Percentiles rank a stretch among this genome's conserved stretches.
These are phyloP conservation scores for Mortierella sp. DNA, from an alignment of 371 early-diverging fungal species.

Conservation along the genomic window DNA sequence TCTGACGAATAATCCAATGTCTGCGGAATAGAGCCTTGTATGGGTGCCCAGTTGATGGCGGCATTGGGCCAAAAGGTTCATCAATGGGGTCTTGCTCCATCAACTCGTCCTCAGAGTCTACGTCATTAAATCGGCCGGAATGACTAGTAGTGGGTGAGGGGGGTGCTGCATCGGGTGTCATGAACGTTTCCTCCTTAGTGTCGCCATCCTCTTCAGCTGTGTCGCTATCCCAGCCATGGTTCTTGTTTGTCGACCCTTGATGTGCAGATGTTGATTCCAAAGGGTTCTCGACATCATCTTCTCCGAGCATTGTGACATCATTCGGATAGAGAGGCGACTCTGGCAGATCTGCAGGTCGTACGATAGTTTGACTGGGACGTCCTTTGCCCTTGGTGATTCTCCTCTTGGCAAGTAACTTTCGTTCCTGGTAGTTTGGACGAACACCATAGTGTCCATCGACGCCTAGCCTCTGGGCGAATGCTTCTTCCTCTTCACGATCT, in stretches of 20 bases:
- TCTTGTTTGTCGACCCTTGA: conserved; percentile 2
- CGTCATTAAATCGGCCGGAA: conserved; percentile 47
- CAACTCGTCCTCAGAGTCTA: conserved; percentile 46
- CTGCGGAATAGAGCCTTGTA: conserved; percentile 85
- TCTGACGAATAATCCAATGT: conserved; percentile 79
- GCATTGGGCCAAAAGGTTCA: conserved; percentile 43
- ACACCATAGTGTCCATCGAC: conserved; percentile 58
- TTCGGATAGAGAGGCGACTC: conserved; percentile 49
- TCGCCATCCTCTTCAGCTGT: conserved; percentile 55
- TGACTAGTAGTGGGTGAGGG: conserved; percentile 55
- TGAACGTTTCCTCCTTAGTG: conserved; percentile 50
- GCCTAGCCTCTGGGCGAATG: conserved; percentile 50
- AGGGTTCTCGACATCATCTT: conserved; percentile 33
- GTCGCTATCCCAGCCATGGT: conserved; percentile 46
- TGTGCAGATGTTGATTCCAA: background rate
- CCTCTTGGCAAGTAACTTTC: conserved; percentile 46
- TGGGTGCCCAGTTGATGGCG: conserved; percentile 61
- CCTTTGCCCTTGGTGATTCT: conserved; percentile 57
- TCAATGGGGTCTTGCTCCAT: conserved; percentile 44
- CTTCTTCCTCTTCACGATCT: conserved; percentile 66
- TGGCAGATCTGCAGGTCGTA: conserved; percentile 51
- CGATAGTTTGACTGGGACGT: conserved; percentile 20
- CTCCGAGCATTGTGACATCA: conserved; percentile 53
- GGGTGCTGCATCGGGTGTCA: conserved; percentile 58
- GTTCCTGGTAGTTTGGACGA: conserved; percentile 53